Conservation (phyloP, 2,329 filamentous ascomycete species). For the Pseudomassariella vexata region DNA sequence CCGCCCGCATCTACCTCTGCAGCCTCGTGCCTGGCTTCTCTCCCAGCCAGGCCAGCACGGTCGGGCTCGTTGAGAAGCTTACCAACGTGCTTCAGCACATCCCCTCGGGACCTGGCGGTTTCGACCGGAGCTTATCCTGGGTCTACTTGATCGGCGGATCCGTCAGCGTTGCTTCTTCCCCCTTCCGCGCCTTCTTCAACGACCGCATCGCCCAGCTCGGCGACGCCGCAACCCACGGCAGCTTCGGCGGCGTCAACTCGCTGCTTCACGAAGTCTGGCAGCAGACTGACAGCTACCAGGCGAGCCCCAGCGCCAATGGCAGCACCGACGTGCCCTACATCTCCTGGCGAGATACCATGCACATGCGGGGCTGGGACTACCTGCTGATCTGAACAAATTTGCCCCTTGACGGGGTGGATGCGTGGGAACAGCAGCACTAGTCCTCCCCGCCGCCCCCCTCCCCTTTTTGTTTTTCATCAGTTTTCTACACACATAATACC, state of each 20-base stretch:
- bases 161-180: slow-evolving; percentile 64
- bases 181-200: slow-evolving; percentile 72
- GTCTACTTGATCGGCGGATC: slow-evolving; percentile 84
- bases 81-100: slow-evolving; percentile 73
- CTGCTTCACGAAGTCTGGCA: slow-evolving; percentile 82
- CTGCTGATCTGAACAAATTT: slow-evolving; percentile 74
- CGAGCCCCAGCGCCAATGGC: slow-evolving; percentile 28
- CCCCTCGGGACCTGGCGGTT: slow-evolving; percentile 73
- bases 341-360: slow-evolving; percentile 95
- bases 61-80: slow-evolving; percentile 73
- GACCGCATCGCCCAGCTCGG: slow-evolving; percentile 71
- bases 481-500: slow-evolving; percentile 16
- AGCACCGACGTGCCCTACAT: slow-evolving; percentile 54
- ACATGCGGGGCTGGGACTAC: slow-evolving; percentile 85
- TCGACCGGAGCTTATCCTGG: slow-evolving; percentile 89
- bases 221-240: slow-evolving; percentile 72
- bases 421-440: no score
- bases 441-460: no score
- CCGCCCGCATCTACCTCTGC: slow-evolving; percentile 94
- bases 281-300: slow-evolving; percentile 56
- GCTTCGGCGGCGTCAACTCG: slow-evolving; percentile 75
- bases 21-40: slow-evolving; percentile 86
- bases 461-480: slow-evolving; percentile 18
- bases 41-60: slow-evolving; percentile 65
- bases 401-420: slow-evolving; percentile 26